Conservation (phyloP, 108 stramenopile species). For the Cylindrotheca fusiformis region DNA sequence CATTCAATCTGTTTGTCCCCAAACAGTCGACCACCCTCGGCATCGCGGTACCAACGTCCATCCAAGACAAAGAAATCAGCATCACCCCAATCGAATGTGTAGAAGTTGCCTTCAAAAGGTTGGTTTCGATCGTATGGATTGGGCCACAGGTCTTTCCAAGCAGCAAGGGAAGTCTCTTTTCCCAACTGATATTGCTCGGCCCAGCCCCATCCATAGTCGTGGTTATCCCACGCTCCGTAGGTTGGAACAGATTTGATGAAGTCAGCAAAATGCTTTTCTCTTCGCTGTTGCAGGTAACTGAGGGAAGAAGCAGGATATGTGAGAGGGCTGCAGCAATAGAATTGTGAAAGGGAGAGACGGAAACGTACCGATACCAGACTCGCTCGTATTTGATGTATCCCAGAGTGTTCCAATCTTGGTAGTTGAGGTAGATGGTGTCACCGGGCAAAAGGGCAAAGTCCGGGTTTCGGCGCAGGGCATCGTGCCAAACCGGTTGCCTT, state of each 20-base stretch:
- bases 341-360: neutral
- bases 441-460: constrained; percentile 29
- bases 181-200: constrained; percentile 16
- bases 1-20: constrained; percentile 21
- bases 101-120: constrained; percentile 9
- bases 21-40: neutral
- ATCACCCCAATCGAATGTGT: constrained; percentile 24
- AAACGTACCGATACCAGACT: constrained; percentile 18
- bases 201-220: constrained; percentile 26
- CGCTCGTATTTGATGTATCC: constrained; percentile 17
- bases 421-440: constrained; percentile 27
- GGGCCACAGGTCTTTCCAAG: constrained; percentile 19
- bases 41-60: constrained; percentile 25
- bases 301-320: neutral
- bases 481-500: constrained; percentile 23
- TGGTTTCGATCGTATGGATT: constrained; percentile 11
- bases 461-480: constrained; percentile 1
- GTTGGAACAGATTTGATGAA: constrained; percentile 21
- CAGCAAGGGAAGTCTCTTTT: constrained; percentile 16
- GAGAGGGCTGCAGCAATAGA: too few species aligned
- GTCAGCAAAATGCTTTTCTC: constrained; percentile 22
- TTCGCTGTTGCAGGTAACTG: constrained; percentile 15
- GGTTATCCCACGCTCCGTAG: constrained; percentile 29
- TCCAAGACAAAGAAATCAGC: constrained; percentile 30
- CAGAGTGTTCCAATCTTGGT: constrained; percentile 13